A percentile compares a stretch with the other conserved stretches of the same genome.
These are phyloP conservation scores for Taphrina wiesneri DNA, from an alignment of 1,139 yeast genomes.

Conservation along the genomic window DNA sequence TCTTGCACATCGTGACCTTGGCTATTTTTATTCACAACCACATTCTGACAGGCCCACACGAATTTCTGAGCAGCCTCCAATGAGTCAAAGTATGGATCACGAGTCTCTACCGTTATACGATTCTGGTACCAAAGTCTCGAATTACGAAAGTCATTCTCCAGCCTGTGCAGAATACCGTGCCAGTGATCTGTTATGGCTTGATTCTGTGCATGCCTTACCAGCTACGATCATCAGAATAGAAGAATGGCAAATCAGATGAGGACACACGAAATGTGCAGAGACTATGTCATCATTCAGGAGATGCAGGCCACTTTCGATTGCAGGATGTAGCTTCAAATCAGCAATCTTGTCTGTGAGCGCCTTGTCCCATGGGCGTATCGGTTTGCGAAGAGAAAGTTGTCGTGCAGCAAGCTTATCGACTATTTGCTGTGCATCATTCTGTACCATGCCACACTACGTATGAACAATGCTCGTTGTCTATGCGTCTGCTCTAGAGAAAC, in stretches of 20 bases:
- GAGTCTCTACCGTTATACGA: neutral
- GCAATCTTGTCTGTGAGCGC: constrained; percentile 16
- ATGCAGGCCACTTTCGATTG: constrained; percentile 14
- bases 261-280: constrained; percentile 15
- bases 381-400: constrained; percentile 3
- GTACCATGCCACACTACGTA: neutral
- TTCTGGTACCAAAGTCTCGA: constrained; percentile 24
- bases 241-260: neutral
- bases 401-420: constrained; percentile 1
- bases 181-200: constrained; percentile 16
- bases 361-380: constrained; percentile 1
- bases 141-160: constrained; percentile 20
- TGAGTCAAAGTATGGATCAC: neutral
- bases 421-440: neutral
- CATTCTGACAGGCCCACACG: constrained; percentile 24
- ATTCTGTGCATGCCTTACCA: constrained; percentile 15
- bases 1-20: neutral
- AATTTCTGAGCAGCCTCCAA: constrained; percentile 11
- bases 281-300: constrained; percentile 19
- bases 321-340: constrained; percentile 8
- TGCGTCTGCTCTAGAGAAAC: no score
- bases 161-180: constrained; percentile 26
- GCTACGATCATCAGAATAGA: neutral
- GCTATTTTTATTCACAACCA: constrained; percentile 18
- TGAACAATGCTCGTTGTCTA: neutral